phyloP scores from a whole-genome alignment of 805 yeast genomes.

The Pichia gijzeniarum region DNA sequence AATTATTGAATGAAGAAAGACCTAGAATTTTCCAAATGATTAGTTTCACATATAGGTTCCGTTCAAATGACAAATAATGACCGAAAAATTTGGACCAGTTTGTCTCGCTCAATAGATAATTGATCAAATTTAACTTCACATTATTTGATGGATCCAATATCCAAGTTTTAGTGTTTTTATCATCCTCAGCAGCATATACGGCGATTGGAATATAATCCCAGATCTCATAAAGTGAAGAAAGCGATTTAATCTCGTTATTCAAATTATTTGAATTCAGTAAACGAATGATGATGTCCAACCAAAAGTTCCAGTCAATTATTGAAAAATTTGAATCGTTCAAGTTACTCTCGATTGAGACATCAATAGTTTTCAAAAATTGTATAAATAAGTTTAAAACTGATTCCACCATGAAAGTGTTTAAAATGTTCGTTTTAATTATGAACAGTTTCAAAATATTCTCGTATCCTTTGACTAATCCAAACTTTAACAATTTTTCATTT shows the following conservation, averaged over 20 bases:
- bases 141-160: constrained; percentile 29
- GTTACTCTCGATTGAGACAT: constrained; percentile 12
- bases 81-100: constrained; percentile 55
- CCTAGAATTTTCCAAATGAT: constrained; percentile 57
- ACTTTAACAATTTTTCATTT: constrained; percentile 22
- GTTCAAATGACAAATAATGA: constrained; percentile 75
- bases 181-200: constrained; percentile 4
- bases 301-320: constrained; percentile 63
- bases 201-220: constrained; percentile 61
- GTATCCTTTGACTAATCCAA: constrained; percentile 19
- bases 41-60: constrained; percentile 62
- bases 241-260: constrained; percentile 53
- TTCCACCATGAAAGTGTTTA: constrained; percentile 23
- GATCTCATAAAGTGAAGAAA: constrained; percentile 62
- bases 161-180: constrained; percentile 30
- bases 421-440: constrained; percentile 19
- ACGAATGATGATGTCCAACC: constrained; percentile 54
- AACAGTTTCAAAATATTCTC: constrained; percentile 23
- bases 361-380: constrained; percentile 21
- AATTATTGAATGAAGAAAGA: constrained; percentile 17
- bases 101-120: constrained; percentile 45
- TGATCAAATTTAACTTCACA: constrained; percentile 41
- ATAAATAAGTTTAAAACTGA: constrained; percentile 20
- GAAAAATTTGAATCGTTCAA: neutral
- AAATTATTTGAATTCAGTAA: constrained; percentile 61